A percentile compares a stretch with the other conserved stretches of the same genome.
Conservation (phyloP, 768 basidiomycete genomes). For the Tylopilus felleus region DNA sequence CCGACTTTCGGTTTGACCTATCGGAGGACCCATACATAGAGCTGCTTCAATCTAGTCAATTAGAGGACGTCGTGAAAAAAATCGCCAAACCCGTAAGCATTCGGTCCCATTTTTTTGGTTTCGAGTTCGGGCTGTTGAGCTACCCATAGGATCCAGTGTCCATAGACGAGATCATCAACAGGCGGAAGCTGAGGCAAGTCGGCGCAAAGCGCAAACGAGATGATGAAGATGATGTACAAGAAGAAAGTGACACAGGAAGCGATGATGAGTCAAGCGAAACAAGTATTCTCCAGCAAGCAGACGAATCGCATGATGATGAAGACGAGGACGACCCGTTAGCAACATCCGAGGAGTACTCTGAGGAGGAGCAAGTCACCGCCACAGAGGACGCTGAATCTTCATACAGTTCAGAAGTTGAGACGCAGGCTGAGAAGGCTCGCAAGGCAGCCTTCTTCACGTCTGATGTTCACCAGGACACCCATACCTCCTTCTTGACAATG, state of each 20-base stretch:
- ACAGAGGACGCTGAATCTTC: conserved; percentile 47
- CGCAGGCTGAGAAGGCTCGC: conserved; percentile 56
- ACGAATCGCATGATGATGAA: conserved; percentile 30
- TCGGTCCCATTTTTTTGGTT: conserved; percentile 10
- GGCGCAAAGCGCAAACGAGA: conserved; percentile 63
- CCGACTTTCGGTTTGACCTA: conserved; percentile 80
- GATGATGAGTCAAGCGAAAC: conserved; percentile 4
- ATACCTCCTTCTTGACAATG: conserved; percentile 86
- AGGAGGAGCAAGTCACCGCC: conserved; percentile 26
- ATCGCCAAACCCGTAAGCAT: conserved; percentile 57
- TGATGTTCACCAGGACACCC: conserved; percentile 46
- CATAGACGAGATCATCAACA: conserved; percentile 89
- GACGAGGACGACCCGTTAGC: conserved; percentile 31
- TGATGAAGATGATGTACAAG: conserved; percentile 34
- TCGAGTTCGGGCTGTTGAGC: conserved; percentile 2
- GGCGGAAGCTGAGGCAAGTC: conserved; percentile 45
- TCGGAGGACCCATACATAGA: conserved; percentile 68
- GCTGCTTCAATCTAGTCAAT: conserved; percentile 40
- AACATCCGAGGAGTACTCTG: conserved; percentile 31
- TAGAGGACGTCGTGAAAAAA: conserved; percentile 59
- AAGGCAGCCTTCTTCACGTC: conserved; percentile 89
- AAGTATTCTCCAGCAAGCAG: conserved; percentile 20
- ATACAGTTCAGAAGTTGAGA: conserved; percentile 59
- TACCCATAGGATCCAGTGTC: conserved; percentile 65
- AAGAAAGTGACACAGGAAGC: conserved; percentile 34